Evolutionary conservation across 306 rosid genomes (phyloP).

Genomic region (Trifolium fragiferum): DNA sequence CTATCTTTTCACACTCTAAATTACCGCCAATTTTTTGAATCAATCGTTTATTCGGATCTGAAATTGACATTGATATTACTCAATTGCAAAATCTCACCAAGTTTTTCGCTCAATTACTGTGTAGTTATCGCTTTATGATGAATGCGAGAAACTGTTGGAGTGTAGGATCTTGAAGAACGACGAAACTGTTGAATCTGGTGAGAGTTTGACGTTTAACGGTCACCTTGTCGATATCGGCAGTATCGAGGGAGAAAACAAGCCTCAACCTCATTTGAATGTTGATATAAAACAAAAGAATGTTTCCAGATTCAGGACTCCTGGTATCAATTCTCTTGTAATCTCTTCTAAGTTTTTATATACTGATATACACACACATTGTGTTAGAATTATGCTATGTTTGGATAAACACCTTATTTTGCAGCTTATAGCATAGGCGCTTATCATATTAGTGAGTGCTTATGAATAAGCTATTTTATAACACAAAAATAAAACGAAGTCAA

Average conservation of each 20-base stretch:
- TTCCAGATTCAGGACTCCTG: slow-evolving; percentile 43
- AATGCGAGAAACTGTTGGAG: slow-evolving; percentile 68
- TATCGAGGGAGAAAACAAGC: slow-evolving; percentile 51
- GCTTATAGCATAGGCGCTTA: neutral
- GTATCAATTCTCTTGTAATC: slow-evolving; percentile 26
- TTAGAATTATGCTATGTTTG: neutral
- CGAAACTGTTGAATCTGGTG: slow-evolving; percentile 63
- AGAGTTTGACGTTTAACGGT: slow-evolving; percentile 44
- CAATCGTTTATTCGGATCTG: neutral
- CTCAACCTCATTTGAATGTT: slow-evolving; percentile 44
- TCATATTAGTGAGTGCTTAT: no score
- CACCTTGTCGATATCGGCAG: slow-evolving; percentile 61
- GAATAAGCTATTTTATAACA: neutral
- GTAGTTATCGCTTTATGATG: slow-evolving; percentile 73
- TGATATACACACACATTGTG: no score
- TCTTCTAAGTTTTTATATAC: no score
- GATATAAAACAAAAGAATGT: slow-evolving; percentile 35
- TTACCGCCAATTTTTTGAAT: neutral
- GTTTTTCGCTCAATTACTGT: slow-evolving; percentile 9
- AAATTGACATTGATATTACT: slow-evolving; percentile 7
- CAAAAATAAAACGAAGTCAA: neutral
- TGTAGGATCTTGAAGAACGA: slow-evolving; percentile 70
- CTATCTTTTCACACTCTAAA: neutral
- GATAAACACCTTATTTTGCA: neutral
- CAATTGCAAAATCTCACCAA: neutral